phyloP scores from a whole-genome alignment of 1,139 yeast species.

The Diutina neorugosa region DNA sequence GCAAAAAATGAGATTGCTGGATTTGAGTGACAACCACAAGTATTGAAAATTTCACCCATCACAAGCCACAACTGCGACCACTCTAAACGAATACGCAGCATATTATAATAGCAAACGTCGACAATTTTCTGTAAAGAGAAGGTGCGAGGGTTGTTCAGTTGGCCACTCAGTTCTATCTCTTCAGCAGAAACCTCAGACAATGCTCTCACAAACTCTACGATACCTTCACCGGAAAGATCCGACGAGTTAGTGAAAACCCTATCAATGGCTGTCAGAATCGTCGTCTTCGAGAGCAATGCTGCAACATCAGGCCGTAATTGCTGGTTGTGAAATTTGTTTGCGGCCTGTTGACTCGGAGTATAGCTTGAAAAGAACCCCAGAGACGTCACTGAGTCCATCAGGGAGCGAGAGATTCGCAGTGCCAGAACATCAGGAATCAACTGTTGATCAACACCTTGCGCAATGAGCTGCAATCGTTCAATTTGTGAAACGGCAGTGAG shows the following conservation, averaged over 20 bases:
- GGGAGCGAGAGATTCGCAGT: slow-evolving; percentile 27
- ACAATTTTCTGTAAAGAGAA: slow-evolving; percentile 91
- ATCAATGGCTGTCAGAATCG: slow-evolving; percentile 76
- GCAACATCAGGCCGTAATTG: slow-evolving; percentile 28
- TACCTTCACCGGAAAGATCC: slow-evolving; percentile 69
- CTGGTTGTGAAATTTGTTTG: slow-evolving; percentile 32
- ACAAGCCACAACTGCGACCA: slow-evolving; percentile 95
- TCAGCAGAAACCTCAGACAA: slow-evolving; percentile 79
- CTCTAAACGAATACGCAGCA: slow-evolving; percentile 91
- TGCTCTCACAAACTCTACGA: slow-evolving; percentile 78
- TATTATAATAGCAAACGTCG: slow-evolving; percentile 93
- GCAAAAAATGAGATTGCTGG: slow-evolving; percentile 79
- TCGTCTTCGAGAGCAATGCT: slow-evolving; percentile 54
- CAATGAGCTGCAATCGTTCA: slow-evolving; percentile 78
- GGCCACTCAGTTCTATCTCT: slow-evolving; percentile 84
- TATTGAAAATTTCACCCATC: slow-evolving; percentile 83
- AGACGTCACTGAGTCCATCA: background rate
- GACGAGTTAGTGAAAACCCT: slow-evolving; percentile 79
- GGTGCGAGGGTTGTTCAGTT: slow-evolving; percentile 73
- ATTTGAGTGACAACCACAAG: slow-evolving; percentile 73
- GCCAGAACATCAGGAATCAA: slow-evolving; percentile 71
- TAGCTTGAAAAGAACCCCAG: slow-evolving; percentile 15
- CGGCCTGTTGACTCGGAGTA: slow-evolving; percentile 27
- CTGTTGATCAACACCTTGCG: slow-evolving; percentile 80
- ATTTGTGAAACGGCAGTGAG: slow-evolving; percentile 78